Evolutionary conservation across 2,329 filamentous ascomycete genomes (phyloP), one percentile per base, ranked within the genome.

Genomic region (Arthrobotrys conoides): DNA sequence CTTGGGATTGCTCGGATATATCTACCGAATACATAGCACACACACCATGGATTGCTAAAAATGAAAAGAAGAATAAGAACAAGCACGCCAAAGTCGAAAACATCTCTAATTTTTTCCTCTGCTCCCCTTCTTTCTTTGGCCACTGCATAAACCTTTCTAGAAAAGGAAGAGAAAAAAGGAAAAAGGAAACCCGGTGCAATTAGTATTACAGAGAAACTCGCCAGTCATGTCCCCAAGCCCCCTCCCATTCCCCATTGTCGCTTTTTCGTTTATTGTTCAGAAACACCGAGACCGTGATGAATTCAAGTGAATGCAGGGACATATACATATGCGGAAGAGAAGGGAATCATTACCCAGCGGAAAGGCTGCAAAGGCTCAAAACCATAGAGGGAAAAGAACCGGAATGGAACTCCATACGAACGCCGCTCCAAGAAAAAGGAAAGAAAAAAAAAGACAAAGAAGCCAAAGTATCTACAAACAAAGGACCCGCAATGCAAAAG

Each of bases 281-380:
- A 44, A 78, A 78, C 75, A 68, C 75, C 75, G 51, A 65, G 46
- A 78, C 68, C 66, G 71, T 68, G 63, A 69, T 63, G 59, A 44
- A 51, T 67, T 55, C 36, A 46, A 48, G 64, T 22, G 53, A 41
- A 41, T 22, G 41, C 20, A 63, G 64, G 46, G 27, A 30, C 27
- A 30, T 30, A 30, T 30, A 30, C 27, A 30, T 69, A 63, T 53
- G 36, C 64, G 55, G 61, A 51, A 61, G 49, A 61, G 59, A 77
- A 49, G 63, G 63, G 59, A 71, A 55, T 68, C 71, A 69, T 63
- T 48, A 80, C 20, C 33, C 24, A 65, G 71, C 22, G 46, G 41
- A 76, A 75, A 53, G 48, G 33, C 41, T 71, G 33, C 33, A 69
- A 53, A 75, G 57, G 53, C 10, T 27, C 49, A n/a, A 30, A 69